Conservation (phyloP, 163 green algal species). For the Scenedesmus sp. region DNA sequence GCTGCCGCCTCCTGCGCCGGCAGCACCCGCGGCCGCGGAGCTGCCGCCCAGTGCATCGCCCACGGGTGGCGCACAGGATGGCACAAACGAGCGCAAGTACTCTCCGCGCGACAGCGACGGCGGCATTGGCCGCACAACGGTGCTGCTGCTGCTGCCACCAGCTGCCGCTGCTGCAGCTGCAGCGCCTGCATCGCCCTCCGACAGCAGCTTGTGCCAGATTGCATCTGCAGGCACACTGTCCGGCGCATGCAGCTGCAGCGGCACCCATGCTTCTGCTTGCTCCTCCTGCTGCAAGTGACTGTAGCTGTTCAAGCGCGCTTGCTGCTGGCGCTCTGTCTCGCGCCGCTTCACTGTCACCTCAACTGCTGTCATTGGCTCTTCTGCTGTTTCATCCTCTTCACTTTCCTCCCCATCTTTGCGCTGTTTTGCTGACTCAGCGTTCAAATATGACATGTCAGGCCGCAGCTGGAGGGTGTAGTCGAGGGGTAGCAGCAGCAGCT, state of each 20-base stretch:
- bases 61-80: background rate
- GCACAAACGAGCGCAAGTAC: slow-evolving; percentile 43
- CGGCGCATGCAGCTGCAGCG: slow-evolving; percentile 63
- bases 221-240: slow-evolving; percentile 42
- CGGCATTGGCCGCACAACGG: slow-evolving; percentile 11
- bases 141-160: background rate
- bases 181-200: slow-evolving; percentile 6
- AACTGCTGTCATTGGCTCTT: slow-evolving; percentile 51
- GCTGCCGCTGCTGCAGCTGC: slow-evolving; percentile 40
- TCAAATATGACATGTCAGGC: slow-evolving; percentile 77
- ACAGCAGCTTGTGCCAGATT: slow-evolving; percentile 41
- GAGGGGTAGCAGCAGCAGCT: slow-evolving; percentile 74
- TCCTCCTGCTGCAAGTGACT: slow-evolving; percentile 85
- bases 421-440: slow-evolving; percentile 55
- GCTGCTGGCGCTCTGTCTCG: slow-evolving; percentile 89
- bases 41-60: background rate
- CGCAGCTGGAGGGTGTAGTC: slow-evolving; percentile 84
- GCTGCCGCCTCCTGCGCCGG: background rate
- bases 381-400: slow-evolving; percentile 55
- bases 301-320: slow-evolving; percentile 82
- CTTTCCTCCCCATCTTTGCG: slow-evolving; percentile 58
- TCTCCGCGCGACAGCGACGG: background rate
- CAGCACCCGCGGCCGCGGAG: background rate
- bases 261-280: slow-evolving; percentile 81
- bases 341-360: slow-evolving; percentile 86